A percentile compares a stretch with the other conserved stretches of the same genome.
phyloP scores from a whole-genome alignment of 169 alveolate species.

The Babesia microti region DNA sequence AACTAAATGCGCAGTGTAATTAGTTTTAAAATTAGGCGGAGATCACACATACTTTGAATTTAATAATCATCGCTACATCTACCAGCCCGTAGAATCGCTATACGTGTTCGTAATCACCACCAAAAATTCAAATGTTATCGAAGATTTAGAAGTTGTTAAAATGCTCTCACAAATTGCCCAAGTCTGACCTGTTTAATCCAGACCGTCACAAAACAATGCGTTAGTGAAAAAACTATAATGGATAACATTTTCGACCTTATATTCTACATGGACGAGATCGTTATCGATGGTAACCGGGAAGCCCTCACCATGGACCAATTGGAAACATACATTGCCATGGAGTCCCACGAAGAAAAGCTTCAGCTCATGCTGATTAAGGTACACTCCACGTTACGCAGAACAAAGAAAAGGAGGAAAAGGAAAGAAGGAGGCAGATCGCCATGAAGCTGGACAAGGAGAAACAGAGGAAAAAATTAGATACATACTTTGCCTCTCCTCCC shows the following conservation, averaged over 20 bases:
- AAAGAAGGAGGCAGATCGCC: constrained; percentile 72
- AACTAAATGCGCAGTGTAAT: constrained; percentile 33
- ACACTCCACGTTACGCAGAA: too few relatives aligned
- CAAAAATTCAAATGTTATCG: constrained; percentile 58
- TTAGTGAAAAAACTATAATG: constrained; percentile 50
- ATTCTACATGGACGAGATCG: constrained; percentile 60
- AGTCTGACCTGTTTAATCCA: constrained; percentile 37
- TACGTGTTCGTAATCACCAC: constrained; percentile 64
- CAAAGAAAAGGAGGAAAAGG: constrained; percentile 77
- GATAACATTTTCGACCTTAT: constrained; percentile 54
- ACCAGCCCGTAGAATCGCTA: constrained; percentile 58
- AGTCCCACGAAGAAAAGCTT: constrained; percentile 61
- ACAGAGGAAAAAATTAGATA: constrained; percentile 37
- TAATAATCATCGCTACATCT: constrained; percentile 55
- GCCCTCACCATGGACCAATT: constrained; percentile 52
- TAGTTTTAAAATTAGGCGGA: constrained; percentile 10
- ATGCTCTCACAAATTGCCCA: constrained; percentile 57
- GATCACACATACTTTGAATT: constrained; percentile 64
- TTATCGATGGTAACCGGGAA: constrained; percentile 53
- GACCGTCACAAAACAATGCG: constrained; percentile 35
- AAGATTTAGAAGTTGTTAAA: constrained; percentile 55
- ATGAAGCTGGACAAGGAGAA: constrained; percentile 75
- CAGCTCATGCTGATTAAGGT: constrained; percentile 52
- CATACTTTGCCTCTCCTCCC: too few relatives aligned
- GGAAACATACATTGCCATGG: constrained; percentile 60